A percentile compares a stretch with the other conserved stretches of the same genome.
Conservation (phyloP, 2,329 filamentous ascomycete species). For the Cucurbitaria berberidis region DNA sequence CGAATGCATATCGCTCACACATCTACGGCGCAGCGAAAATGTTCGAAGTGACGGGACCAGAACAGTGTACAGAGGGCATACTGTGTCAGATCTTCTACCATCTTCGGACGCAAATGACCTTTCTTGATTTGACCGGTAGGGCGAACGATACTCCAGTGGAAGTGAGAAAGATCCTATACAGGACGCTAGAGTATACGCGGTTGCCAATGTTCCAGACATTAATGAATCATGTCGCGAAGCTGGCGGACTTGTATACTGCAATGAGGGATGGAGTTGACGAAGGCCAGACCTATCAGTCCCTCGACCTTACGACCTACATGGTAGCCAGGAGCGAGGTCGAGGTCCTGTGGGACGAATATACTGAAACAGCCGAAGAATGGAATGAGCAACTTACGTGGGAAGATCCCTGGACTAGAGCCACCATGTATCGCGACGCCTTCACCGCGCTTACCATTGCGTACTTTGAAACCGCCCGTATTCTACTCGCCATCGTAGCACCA, state of each 20-base stretch:
- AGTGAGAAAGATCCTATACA: slow-evolving; percentile 22
- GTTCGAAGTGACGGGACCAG: slow-evolving; percentile 34
- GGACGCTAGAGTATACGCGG: slow-evolving; percentile 27
- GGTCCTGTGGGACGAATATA: slow-evolving; percentile 29
- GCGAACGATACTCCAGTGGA: slow-evolving; percentile 4
- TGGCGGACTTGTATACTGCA: slow-evolving; percentile 24
- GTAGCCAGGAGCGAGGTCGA: slow-evolving; percentile 20
- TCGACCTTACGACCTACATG: slow-evolving; percentile 13
- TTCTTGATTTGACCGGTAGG: slow-evolving; percentile 26
- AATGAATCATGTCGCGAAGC: slow-evolving; percentile 25
- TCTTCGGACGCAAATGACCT: slow-evolving; percentile 34
- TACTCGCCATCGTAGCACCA: slow-evolving; percentile 22
- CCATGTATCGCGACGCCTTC: slow-evolving; percentile 27
- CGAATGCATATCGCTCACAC: slow-evolving; percentile 37
- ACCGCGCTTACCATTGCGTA: slow-evolving; percentile 35
- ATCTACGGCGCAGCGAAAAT: slow-evolving; percentile 38
- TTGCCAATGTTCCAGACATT: slow-evolving; percentile 36
- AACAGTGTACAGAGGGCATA: slow-evolving; percentile 31
- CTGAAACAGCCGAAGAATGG: slow-evolving; percentile 4
- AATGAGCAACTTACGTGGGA: slow-evolving; percentile 11
- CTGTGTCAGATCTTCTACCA: slow-evolving; percentile 43
- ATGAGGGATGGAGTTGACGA: slow-evolving; percentile 2
- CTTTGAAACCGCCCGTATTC: slow-evolving; percentile 27
- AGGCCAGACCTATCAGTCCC: neutral
- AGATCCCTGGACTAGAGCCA: neutral